Base-by-base conservation (phyloP, 805 yeast species). In the Debaryomyces maramus region DNA sequence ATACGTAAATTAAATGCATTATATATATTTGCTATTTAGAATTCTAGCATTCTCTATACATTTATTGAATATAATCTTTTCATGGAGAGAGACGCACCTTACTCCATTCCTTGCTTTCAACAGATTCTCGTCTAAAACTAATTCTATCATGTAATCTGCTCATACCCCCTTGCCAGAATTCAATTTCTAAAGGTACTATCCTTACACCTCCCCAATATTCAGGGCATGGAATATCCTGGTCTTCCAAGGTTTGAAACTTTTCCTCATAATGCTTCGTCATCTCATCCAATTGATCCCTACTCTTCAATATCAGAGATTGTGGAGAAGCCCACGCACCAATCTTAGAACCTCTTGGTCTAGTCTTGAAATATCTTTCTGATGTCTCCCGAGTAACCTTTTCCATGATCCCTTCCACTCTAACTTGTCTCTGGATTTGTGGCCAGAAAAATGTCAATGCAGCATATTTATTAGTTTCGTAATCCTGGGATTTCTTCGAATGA, bases 281-380 rank as follows among this genome's bases (percentile, higher is more conserved):
- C 0, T 58, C 53, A 26, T 89, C 85, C 44, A 91, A 76, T 50
- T 78, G 85, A 11, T 77, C 77, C 47, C 97, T 72, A 31, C 69
- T 61, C 10, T 58, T 53, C 26, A 90, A 71, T 3, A 70, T 73
- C 39, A 76, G 72, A 23, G 90, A 80, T 70, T 93, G 99, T 3
- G 95, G 95, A 20, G 95, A 83, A 0, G 97, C 85, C 96, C 97
- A 90, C 0, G 99, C 99, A 21, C 99, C 98, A 45, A 93, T 81
- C 57, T 85, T 82, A 21, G 96, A 85, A 5, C 95, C 97, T 43
- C 96, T 73, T 27, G 99, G 99, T 57, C 99, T 77, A 0, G 96
- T 84, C 37, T 78, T 75, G 64, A 80, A 93, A 64, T 93, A 93
- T 35, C 83, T 72, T 51, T 83, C 80, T 5, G 88, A 78, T 21